phyloP scores from a whole-genome alignment of 176 grass and related monocot species.

The Oryza nivara region DNA sequence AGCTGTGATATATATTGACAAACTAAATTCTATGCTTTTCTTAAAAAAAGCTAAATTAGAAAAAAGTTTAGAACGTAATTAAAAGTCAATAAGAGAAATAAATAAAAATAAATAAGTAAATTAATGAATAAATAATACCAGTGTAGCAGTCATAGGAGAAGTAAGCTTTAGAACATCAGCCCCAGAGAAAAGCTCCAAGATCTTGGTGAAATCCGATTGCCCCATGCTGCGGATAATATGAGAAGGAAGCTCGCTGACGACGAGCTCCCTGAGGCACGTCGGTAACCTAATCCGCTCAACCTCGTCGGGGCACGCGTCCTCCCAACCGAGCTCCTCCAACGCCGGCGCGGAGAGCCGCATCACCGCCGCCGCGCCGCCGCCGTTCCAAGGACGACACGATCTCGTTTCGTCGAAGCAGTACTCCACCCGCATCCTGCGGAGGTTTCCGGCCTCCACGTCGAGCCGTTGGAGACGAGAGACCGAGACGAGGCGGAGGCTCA shows the following conservation, averaged over 20 bases:
- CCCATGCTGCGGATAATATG: too few species aligned
- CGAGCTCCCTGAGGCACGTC: background rate
- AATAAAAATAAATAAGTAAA: too few species aligned
- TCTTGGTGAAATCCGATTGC: background rate
- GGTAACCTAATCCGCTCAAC: background rate
- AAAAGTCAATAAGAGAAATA: too few species aligned
- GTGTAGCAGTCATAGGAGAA: background rate
- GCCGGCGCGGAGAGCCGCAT: background rate
- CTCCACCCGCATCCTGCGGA: background rate
- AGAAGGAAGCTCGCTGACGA: background rate
- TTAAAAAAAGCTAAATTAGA: too few species aligned
- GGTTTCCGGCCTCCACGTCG: background rate
- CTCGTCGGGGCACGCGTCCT: background rate
- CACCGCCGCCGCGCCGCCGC: too few species aligned
- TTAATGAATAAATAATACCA: too few species aligned
- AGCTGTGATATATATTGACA: too few species aligned
- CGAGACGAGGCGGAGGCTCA: background rate
- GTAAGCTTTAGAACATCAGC: background rate
- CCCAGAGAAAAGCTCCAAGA: background rate
- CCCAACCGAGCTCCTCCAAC: slow-evolving; percentile 7
- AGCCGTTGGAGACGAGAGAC: background rate
- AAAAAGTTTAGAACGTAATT: too few species aligned
- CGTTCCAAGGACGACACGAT: too few species aligned
- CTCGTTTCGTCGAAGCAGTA: background rate
- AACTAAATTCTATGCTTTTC: too few species aligned